Evolutionary conservation across 768 basidiomycete species (phyloP).

Genomic region (Pleurotus sapidus): DNA sequence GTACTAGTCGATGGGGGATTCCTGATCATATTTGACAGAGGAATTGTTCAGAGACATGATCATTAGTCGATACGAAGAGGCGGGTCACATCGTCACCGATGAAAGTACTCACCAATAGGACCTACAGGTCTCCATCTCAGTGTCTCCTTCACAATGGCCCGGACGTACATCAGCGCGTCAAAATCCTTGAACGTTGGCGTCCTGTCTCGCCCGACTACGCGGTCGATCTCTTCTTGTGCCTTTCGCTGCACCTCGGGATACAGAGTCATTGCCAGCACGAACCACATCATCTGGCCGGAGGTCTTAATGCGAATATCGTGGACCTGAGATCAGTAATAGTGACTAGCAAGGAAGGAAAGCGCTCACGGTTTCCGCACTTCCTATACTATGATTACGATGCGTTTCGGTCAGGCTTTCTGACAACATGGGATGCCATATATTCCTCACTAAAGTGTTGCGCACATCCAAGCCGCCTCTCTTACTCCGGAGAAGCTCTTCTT

Average conservation of each 20-base stretch:
- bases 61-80: neutral
- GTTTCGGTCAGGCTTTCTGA: no score
- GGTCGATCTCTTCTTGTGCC: conserved; percentile 9
- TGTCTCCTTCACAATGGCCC: conserved; percentile 9
- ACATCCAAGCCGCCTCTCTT: conserved; percentile 13
- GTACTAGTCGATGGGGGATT: conserved; percentile 3
- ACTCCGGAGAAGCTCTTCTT: neutral
- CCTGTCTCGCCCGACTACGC: conserved; percentile 7
- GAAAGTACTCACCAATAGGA: neutral
- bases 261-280: conserved; percentile 2
- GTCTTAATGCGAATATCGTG: neutral
- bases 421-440: neutral
- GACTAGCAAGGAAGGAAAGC: neutral
- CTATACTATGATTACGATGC: no score
- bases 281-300: conserved; percentile 1
- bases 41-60: neutral
- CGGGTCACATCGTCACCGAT: no score
- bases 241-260: conserved; percentile 4
- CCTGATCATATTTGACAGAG: neutral
- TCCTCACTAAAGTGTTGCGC: conserved; percentile 12
- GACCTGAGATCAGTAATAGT: neutral
- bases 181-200: conserved; percentile 6
- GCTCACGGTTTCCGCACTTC: no score
- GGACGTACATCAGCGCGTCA: conserved; percentile 1
- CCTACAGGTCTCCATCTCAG: conserved; percentile 5